These are phyloP conservation scores for Primulina eburnea DNA, from an alignment of 257 asterid genomes.

Conservation along the genomic window DNA sequence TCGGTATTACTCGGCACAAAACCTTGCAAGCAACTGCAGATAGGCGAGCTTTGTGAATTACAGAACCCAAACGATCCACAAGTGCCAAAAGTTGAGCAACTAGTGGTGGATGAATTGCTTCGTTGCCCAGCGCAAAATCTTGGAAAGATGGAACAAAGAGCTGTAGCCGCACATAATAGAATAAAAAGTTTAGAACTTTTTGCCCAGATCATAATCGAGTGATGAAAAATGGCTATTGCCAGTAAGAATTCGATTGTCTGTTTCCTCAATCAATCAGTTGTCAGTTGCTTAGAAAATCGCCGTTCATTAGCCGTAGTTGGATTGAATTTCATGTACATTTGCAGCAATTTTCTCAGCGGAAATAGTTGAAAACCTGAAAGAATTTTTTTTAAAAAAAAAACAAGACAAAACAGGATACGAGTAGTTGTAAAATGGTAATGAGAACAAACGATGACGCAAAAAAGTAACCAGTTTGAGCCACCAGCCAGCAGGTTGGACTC, in stretches of 20 bases:
- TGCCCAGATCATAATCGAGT: conserved; percentile 20
- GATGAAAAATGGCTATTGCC: not conserved
- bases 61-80: conserved; percentile 60
- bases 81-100: conserved; percentile 25
- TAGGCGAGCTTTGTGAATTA: conserved; percentile 32
- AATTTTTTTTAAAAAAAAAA: too few relatives aligned
- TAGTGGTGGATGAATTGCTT: conserved; percentile 15
- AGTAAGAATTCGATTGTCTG: not conserved
- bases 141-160: conserved; percentile 10
- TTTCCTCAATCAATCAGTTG: not conserved
- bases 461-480: not conserved
- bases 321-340: not conserved
- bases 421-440: too few relatives aligned
- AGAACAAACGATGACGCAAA: not conserved
- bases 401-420: too few relatives aligned
- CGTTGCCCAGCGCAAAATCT: conserved; percentile 24
- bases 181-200: conserved; percentile 2
- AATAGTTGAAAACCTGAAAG: not conserved
- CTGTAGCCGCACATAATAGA: conserved; percentile 2
- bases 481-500: not conserved
- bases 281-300: not conserved
- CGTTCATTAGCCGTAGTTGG: not conserved
- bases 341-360: not conserved
- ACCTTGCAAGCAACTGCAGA: conserved; percentile 56
- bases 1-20: conserved; percentile 36